phyloP scores from a whole-genome alignment of 2,329 filamentous ascomycete genomes.

The Cladosporium cucumerinum region DNA sequence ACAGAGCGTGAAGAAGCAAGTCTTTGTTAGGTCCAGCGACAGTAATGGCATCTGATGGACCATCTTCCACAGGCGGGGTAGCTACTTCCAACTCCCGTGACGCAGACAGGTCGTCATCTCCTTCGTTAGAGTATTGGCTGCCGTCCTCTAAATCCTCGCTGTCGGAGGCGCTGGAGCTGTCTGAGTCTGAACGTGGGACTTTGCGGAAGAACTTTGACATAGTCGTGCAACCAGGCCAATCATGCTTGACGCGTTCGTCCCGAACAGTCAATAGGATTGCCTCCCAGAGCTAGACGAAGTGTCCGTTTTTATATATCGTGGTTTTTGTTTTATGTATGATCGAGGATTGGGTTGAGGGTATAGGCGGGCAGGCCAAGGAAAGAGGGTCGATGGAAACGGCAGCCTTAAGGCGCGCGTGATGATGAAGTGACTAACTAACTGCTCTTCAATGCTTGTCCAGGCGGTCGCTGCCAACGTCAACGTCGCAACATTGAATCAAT shows the following conservation, averaged over 20 bases:
- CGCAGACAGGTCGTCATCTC: background rate
- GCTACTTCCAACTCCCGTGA: constrained; percentile 4
- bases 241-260: background rate
- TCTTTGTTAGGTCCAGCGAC: constrained; percentile 27
- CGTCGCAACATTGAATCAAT: constrained; percentile 10
- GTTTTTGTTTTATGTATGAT: background rate
- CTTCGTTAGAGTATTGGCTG: background rate
- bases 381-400: background rate
- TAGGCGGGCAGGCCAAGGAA: background rate
- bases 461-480: background rate
- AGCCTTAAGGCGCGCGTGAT: background rate
- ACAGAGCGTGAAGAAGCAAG: constrained; percentile 43
- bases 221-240: constrained; percentile 1
- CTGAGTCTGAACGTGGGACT: constrained; percentile 4
- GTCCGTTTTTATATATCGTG: background rate
- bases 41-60: background rate
- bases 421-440: background rate
- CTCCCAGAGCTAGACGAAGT: background rate
- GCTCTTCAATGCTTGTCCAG: background rate
- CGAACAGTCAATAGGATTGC: background rate
- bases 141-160: constrained; percentile 3
- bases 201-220: constrained; percentile 19
- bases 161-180: constrained; percentile 14
- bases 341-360: background rate
- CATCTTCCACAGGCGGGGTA: constrained; percentile 5